A percentile compares a stretch with the other conserved stretches of the same genome.
Conservation (phyloP, 2,329 filamentous ascomycete species). For the Ophiostoma ips region DNA sequence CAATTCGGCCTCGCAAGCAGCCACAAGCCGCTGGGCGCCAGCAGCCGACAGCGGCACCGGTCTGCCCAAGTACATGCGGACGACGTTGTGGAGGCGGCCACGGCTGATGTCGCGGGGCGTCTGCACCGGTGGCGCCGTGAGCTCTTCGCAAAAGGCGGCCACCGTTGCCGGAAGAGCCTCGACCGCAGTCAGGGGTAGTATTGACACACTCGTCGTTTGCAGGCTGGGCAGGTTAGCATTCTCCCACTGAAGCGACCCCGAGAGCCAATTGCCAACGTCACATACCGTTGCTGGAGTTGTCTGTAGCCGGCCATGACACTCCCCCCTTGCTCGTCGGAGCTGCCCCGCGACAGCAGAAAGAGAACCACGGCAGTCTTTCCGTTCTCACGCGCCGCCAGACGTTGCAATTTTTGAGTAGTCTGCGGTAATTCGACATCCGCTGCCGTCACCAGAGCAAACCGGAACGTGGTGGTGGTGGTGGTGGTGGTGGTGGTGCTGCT, state of each 20-base stretch:
- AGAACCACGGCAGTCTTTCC: conserved; percentile 23
- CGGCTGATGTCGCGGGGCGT: background rate
- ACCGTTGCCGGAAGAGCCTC: conserved; percentile 25
- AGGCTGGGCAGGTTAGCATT: background rate
- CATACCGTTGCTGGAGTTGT: background rate
- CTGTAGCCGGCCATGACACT: background rate
- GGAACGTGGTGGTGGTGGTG: too few species aligned
- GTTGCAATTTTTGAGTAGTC: conserved; percentile 22
- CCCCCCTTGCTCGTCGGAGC: background rate
- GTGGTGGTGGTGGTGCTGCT: too few species aligned
- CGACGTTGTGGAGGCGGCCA: background rate
- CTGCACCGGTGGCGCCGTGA: conserved; percentile 4
- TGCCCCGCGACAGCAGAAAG: conserved; percentile 24
- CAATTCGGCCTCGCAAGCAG: background rate
- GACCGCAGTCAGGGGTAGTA: conserved; percentile 23
- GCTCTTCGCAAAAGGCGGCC: conserved; percentile 23
- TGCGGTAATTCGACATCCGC: conserved; percentile 21
- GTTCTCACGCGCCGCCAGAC: conserved; percentile 18
- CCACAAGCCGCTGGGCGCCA: background rate
- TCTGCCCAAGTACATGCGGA: conserved; percentile 2
- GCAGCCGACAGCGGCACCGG: background rate
- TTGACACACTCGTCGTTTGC: background rate
- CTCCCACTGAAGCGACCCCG: too few species aligned
- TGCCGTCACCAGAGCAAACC: conserved; percentile 27
- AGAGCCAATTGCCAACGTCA: too few species aligned